phyloP scores from a whole-genome alignment of 2,329 filamentous ascomycete genomes.

The Sarocladiaceae sp. region DNA sequence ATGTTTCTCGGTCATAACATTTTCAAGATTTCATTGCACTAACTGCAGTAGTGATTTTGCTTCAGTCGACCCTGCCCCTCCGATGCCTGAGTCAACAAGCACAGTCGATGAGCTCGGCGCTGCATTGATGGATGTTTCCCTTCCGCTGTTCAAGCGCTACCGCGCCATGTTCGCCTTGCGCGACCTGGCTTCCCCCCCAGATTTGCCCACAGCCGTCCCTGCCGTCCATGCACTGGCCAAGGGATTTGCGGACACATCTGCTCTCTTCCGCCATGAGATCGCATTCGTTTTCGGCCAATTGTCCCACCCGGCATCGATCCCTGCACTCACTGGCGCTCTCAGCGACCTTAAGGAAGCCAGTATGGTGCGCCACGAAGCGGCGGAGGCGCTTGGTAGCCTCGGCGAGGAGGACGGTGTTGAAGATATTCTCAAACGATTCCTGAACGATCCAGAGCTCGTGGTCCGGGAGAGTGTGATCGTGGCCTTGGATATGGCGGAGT shows the following conservation, averaged over 20 bases:
- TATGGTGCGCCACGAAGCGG: conserved; percentile 97
- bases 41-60: conserved; percentile 69
- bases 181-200: conserved; percentile 88
- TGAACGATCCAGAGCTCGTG: conserved; percentile 86
- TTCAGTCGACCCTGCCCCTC: conserved; percentile 91
- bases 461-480: conserved; percentile 93
- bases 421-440: conserved; percentile 71
- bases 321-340: conserved; percentile 72
- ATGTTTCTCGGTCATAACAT: conserved; percentile 19
- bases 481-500: conserved; percentile 96
- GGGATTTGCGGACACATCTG: conserved; percentile 79
- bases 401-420: conserved; percentile 93
- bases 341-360: conserved; percentile 76
- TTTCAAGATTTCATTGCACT: conserved; percentile 14
- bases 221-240: conserved; percentile 80
- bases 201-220: conserved; percentile 82
- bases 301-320: conserved; percentile 93
- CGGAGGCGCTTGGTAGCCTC: conserved; percentile 88
- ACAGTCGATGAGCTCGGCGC: conserved; percentile 70
- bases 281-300: conserved; percentile 98
- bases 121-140: conserved; percentile 68
- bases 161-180: conserved; percentile 96
- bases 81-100: conserved; percentile 63
- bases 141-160: conserved; percentile 86
- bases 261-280: conserved; percentile 94